A percentile compares a stretch with the other conserved stretches of the same genome.
These are phyloP conservation scores for Pigoraptor vietnamica DNA, from an alignment of 78 protist species.

Conservation along the genomic window DNA sequence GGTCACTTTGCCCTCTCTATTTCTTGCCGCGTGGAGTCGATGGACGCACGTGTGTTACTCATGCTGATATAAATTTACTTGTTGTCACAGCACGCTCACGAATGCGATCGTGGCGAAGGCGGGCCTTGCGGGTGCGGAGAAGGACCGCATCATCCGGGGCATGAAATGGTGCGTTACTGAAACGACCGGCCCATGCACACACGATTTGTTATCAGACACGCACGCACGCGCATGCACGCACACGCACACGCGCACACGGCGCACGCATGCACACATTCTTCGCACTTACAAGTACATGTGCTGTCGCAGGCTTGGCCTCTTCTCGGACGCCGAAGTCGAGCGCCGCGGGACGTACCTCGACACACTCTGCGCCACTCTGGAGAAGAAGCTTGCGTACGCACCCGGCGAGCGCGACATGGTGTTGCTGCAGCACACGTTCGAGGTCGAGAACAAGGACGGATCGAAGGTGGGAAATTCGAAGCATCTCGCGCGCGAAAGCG, in stretches of 20 bases:
- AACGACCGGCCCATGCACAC: too few species aligned
- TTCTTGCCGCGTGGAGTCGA: too few species aligned
- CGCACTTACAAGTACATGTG: neutral
- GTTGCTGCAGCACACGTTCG: slow-evolving; percentile 44
- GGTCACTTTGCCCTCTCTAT: too few species aligned
- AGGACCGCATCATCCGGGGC: neutral
- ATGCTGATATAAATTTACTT: too few species aligned
- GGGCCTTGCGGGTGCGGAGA: neutral
- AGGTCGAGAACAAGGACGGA: neutral
- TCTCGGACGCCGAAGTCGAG: neutral
- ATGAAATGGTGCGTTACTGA: neutral
- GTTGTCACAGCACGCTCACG: too few species aligned
- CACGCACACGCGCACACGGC: too few species aligned
- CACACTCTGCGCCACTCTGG: slow-evolving; percentile 2
- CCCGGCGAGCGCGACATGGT: slow-evolving; percentile 54
- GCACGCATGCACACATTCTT: neutral
- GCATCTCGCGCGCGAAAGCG: too few species aligned
- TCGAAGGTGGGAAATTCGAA: neutral
- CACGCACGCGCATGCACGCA: too few species aligned
- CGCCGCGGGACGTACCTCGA: slow-evolving; percentile 21
- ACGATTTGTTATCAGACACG: too few species aligned
- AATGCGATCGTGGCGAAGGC: neutral
- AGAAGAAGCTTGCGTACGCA: neutral
- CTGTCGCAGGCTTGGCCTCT: slow-evolving; percentile 14
- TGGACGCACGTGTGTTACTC: too few species aligned